phyloP scores from a whole-genome alignment of 2,329 filamentous ascomycete species.

The Dichotomopilus funicola region DNA sequence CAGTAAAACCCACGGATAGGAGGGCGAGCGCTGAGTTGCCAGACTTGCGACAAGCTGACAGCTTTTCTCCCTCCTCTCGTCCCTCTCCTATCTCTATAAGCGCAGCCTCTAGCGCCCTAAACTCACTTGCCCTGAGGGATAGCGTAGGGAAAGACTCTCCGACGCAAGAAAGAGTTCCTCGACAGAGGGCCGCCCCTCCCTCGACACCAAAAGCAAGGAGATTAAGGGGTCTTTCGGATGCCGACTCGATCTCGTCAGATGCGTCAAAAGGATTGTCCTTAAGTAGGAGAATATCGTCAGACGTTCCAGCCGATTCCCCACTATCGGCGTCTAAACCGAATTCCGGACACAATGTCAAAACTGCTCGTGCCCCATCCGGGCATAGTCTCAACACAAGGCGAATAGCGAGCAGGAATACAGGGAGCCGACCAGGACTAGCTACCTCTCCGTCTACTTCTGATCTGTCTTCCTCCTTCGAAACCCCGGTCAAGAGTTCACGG shows the following conservation, averaged over 20 bases:
- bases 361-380: slow-evolving; percentile 7
- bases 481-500: slow-evolving; percentile 13
- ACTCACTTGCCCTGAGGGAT: slow-evolving; percentile 27
- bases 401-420: slow-evolving; percentile 4
- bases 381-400: slow-evolving; percentile 4
- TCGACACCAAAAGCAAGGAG: slow-evolving; percentile 15
- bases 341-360: slow-evolving; percentile 7
- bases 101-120: slow-evolving; percentile 51
- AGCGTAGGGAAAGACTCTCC: slow-evolving; percentile 6
- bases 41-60: slow-evolving; percentile 34
- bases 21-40: slow-evolving; percentile 26
- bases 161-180: slow-evolving; percentile 9
- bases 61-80: slow-evolving; percentile 29
- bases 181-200: slow-evolving; percentile 15
- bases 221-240: slow-evolving; percentile 9
- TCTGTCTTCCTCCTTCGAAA: slow-evolving; percentile 17
- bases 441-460: slow-evolving; percentile 16
- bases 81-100: slow-evolving; percentile 47
- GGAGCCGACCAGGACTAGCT: not conserved
- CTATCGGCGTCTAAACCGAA: slow-evolving; percentile 6
- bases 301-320: slow-evolving; percentile 15
- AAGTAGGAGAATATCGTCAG: slow-evolving; percentile 13
- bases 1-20: slow-evolving; percentile 24
- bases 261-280: not conserved
- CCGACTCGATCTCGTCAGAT: slow-evolving; percentile 3